Conservation (phyloP, 345 rosid species). For the Eutrema heterophyllum region DNA sequence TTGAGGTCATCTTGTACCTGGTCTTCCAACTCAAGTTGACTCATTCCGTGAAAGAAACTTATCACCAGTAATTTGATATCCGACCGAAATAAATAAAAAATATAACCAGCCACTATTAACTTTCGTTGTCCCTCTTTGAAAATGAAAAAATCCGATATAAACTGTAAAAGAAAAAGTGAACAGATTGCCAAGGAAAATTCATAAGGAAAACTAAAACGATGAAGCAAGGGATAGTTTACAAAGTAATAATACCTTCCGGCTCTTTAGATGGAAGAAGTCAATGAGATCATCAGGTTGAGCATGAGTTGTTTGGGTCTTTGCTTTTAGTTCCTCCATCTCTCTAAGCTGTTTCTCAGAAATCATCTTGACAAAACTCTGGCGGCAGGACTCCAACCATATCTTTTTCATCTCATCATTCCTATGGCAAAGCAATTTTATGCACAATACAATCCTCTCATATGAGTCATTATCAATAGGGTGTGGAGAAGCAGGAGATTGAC, state of each 20-base stretch:
- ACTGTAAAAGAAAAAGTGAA: not conserved
- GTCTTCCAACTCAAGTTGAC: slow-evolving; percentile 99
- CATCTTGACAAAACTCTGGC: too few relatives aligned
- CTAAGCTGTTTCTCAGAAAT: too few relatives aligned
- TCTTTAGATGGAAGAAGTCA: too few relatives aligned
- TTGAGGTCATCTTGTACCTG: slow-evolving; percentile 95
- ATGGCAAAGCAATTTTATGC: too few relatives aligned
- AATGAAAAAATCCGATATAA: not conserved
- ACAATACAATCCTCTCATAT: too few relatives aligned
- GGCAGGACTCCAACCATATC: too few relatives aligned
- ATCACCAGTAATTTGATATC: not conserved
- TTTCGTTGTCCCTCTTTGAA: not conserved
- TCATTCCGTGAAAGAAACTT: slow-evolving; percentile 72
- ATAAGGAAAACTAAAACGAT: not conserved
- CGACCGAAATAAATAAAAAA: not conserved
- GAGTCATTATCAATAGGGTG: too few relatives aligned
- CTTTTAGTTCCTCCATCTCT: too few relatives aligned
- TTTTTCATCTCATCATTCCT: too few relatives aligned
- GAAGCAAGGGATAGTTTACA: not conserved
- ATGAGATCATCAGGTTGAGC: too few relatives aligned
- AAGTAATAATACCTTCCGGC: slow-evolving; percentile 65
- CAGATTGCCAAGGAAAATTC: not conserved
- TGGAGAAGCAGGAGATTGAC: too few relatives aligned
- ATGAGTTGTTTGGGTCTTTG: too few relatives aligned
- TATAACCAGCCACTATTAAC: not conserved